Conservation (phyloP, 2,329 filamentous ascomycete species). For the Dactylellina parvicollis region DNA sequence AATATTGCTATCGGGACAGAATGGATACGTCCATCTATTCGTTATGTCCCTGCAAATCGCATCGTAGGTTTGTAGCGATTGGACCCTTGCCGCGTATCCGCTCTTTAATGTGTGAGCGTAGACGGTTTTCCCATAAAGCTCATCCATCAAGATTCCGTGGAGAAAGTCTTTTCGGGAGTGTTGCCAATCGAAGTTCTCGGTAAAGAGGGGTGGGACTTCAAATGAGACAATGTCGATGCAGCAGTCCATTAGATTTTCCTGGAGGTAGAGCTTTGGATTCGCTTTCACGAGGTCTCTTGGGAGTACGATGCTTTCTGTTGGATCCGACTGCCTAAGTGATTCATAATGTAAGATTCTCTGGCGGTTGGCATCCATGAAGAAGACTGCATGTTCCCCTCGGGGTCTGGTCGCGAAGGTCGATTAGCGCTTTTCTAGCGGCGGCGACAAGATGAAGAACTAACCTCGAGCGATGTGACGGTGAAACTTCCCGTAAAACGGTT, state of each 20-base stretch:
- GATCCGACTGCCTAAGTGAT: conserved; percentile 78
- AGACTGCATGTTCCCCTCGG: conserved; percentile 67
- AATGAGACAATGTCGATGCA: conserved; percentile 97
- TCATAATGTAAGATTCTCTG: conserved; percentile 92
- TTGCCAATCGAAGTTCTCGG: conserved; percentile 97
- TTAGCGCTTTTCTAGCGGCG: not conserved
- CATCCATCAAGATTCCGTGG: conserved; percentile 92
- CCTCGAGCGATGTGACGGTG: conserved; percentile 79
- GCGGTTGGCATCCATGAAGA: conserved; percentile 82
- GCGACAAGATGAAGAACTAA: conserved; percentile 63
- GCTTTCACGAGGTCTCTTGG: conserved; percentile 81
- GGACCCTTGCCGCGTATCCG: conserved; percentile 85
- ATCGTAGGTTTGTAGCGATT: conserved; percentile 88
- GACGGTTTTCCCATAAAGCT: conserved; percentile 96
- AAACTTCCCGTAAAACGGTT: conserved; percentile 83
- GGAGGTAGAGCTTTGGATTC: conserved; percentile 79
- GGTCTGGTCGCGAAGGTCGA: conserved; percentile 45
- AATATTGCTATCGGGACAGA: conserved; percentile 89
- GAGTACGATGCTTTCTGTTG: conserved; percentile 74
- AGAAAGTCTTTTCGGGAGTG: conserved; percentile 87
- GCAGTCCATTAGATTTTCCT: conserved; percentile 89
- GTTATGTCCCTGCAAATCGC: conserved; percentile 87
- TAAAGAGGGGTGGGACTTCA: conserved; percentile 93
- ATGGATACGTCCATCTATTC: conserved; percentile 84
- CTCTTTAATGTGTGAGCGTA: conserved; percentile 85